A percentile compares a stretch with the other conserved stretches of the same genome.
These are phyloP conservation scores for Termitomyces sp. DNA, from an alignment of 768 basidiomycete species.

Conservation along the genomic window DNA sequence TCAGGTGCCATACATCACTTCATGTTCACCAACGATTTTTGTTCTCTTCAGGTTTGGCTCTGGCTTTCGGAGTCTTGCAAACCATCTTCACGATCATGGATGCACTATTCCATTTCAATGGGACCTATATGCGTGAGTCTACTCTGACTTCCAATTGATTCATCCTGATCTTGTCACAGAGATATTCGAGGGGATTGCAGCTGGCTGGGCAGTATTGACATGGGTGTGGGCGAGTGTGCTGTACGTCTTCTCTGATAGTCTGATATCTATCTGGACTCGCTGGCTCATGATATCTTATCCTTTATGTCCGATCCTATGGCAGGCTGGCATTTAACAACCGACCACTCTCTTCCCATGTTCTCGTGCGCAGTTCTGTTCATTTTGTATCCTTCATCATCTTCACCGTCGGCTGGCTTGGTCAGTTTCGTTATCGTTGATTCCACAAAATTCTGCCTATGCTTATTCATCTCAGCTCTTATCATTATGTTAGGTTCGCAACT, in stretches of 20 bases:
- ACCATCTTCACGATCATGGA: not conserved
- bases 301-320: not conserved
- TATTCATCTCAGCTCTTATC: not conserved
- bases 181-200: not conserved
- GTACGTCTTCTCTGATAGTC: not conserved
- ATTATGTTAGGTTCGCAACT: constrained; percentile 12
- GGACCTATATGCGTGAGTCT: not conserved
- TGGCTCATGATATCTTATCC: no score
- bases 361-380: constrained; percentile 16
- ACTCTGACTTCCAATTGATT: not conserved
- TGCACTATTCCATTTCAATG: not conserved
- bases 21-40: not conserved
- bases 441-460: not conserved
- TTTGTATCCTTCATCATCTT: constrained; percentile 13
- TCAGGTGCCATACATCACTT: not conserved
- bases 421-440: not conserved
- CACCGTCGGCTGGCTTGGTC: constrained; percentile 15
- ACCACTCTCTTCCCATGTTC: constrained; percentile 18
- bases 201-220: not conserved
- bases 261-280: not conserved
- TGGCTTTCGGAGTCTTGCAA: not conserved
- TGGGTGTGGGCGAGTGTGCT: not conserved
- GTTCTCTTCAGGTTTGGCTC: not conserved
- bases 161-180: not conserved
- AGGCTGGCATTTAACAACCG: constrained; percentile 18